A percentile compares a stretch with the other conserved stretches of the same genome.
Conservation (phyloP, 305 asterid genomes). For the Solanum chacoense region DNA sequence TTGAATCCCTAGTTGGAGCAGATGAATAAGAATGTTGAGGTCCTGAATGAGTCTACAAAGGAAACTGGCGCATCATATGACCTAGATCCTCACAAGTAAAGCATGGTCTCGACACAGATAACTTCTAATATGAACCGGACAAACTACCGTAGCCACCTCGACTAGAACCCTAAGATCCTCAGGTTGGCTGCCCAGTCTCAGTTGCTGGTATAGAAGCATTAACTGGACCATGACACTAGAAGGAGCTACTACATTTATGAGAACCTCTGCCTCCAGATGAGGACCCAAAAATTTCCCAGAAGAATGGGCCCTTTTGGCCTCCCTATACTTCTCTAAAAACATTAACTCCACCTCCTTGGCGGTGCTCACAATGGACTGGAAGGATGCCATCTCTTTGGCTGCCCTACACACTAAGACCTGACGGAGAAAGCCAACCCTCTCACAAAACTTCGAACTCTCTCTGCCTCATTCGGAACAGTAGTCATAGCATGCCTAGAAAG, state of each 20-base stretch:
- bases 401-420: background rate
- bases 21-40: background rate
- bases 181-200: background rate
- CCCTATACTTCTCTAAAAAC: background rate
- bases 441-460: background rate
- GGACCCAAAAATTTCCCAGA: background rate
- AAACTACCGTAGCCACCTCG: background rate
- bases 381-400: rapidly evolving
- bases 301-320: background rate
- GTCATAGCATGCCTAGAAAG: background rate
- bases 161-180: background rate
- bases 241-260: background rate
- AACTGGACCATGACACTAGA: background rate
- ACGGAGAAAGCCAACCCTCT: background rate
- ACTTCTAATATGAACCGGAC: background rate
- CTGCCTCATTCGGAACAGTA: background rate
- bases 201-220: too few species aligned
- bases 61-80: background rate
- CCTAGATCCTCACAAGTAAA: background rate
- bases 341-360: background rate
- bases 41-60: background rate
- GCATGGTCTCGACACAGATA: background rate
- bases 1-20: background rate
- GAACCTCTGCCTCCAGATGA: background rate
- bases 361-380: background rate